Evolutionary conservation across 2,329 filamentous ascomycete species (phyloP), one percentile per base, ranked within the genome.

Genomic region (Aspergillus caelatus): DNA sequence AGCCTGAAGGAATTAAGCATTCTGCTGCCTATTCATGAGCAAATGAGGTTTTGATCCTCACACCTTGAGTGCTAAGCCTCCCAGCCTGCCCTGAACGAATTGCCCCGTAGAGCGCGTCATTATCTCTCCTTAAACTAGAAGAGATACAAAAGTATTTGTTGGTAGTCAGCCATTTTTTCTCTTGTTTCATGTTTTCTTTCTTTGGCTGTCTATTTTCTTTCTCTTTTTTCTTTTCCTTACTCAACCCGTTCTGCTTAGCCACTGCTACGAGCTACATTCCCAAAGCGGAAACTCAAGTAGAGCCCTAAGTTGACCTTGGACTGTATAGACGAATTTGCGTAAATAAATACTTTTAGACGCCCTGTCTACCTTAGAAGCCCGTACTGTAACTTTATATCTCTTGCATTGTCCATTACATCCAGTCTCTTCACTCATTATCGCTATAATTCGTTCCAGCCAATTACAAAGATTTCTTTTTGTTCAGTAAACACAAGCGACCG

Each of bases 401-500:
- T n/a, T 19, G 8, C 16, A 41, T 41, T 10, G 39, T 41, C 19
- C 1, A 41, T 41, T n/a, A 19, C 8, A 19, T 9, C 7, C 3
- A 10, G 7, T 3, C 19, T 9, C 3, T 4, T 1, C 8, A 10
- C 7, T 7, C 7, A 16, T 16, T 41, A 0, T 3, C n/a, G 1
- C 10, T 6, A 46, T 46, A 46, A 8, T 12, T 21, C 2, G 12
- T 7, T 16, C 32, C 5, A 16, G 16, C 14, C 14, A 7, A 36
- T 16, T 16, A 7, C 5, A 6, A 16, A 14, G 14, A 2, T 36
- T 7, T 7, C 14, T 5, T 21, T 14, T 16, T 12, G 2, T 4
- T 3, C 21, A 14, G 12, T 16, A 26, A 28, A 1, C 23, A 28
- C 23, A 3, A 26, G 23, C 12, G 4, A 28, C 12, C 14, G 16